Evolutionary conservation across 2,329 filamentous ascomycete genomes (phyloP), one percentile per base, ranked within the genome.

Genomic region (Scytalidium sp.): DNA sequence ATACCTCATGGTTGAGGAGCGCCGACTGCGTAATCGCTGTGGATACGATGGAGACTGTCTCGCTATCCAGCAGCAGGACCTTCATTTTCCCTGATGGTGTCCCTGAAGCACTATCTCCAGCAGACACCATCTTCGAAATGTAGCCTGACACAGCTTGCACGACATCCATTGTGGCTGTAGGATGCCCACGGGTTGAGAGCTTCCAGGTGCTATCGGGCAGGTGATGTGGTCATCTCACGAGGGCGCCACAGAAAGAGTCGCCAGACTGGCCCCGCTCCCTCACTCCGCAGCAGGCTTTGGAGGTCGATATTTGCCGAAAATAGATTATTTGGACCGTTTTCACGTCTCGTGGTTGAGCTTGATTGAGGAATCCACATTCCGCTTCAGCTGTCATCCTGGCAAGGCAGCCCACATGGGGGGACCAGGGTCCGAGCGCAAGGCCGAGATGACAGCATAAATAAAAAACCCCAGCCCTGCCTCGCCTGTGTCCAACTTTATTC

Each of bases 11-110:
- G 65, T 90, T 96, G 55, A 99, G 84, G 19, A 99, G 83, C 36
- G 90, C 84, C 22, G 94, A 99, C 68, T 99, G 95, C 2, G 94
- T 97, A 53, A 93, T 93, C 48, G 94, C 92, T 4, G 92, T 95
- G 9, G 95, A 99, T 19, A 97, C 84, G 59, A 97, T 96, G 15
- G 90, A 83, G 19, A 97, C 87, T 58, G 94, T 99, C 71, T 97
- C 94, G 71, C 83, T 87, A 70, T 99, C 94, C 60, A 99, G 77
- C 56, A 99, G 76, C 50, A 99, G 75, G 53, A 97, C 94, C 83
- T 99, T 99, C 94, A 99, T 99, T 76, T 97, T 97, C 40, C 89
- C 82, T 19, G 89, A 85, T 45, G 85, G 78, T 41, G 83, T 79
- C 53, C 82, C 81, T 41, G 78, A 72, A 45, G 83, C 76, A 64